Percentiles rank a stretch among this genome's conserved stretches.
These are phyloP conservation scores for Brachypodium distachyon DNA, from an alignment of 202 grass and related monocot genomes.

Conservation along the genomic window DNA sequence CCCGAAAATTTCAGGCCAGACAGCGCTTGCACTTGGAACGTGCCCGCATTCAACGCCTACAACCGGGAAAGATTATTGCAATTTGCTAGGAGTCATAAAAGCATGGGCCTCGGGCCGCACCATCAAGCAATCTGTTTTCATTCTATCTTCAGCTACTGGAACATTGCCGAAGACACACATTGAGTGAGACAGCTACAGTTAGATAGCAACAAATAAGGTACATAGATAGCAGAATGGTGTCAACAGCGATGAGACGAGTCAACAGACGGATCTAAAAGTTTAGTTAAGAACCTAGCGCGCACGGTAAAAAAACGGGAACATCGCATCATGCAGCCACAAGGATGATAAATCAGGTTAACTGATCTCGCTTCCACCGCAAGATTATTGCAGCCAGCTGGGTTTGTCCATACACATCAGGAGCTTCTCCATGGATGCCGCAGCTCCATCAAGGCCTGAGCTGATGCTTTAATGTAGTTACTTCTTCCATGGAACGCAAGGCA, in stretches of 20 bases:
- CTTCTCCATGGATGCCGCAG: neutral
- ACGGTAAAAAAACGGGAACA: slow-evolving; percentile 42
- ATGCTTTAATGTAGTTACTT: slow-evolving; percentile 19
- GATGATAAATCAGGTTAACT: slow-evolving; percentile 45
- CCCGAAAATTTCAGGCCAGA: no score
- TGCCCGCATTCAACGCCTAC: no score
- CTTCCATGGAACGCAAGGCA: slow-evolving; percentile 44
- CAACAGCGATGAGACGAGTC: neutral
- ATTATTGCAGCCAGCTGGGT: slow-evolving; percentile 33
- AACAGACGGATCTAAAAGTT: slow-evolving; percentile 1
- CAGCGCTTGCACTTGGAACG: no score
- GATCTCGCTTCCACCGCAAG: slow-evolving; percentile 46
- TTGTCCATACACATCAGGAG: neutral
- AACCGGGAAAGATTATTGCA: no score
- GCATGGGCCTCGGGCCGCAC: no score
- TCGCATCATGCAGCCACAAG: slow-evolving; percentile 48
- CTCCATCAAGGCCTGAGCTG: neutral
- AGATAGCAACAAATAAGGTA: slow-evolving; percentile 5
- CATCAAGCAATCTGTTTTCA: no score
- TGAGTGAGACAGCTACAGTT: no score
- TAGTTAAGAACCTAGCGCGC: slow-evolving; percentile 26
- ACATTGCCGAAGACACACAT: no score
- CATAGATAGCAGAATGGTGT: slow-evolving; percentile 2
- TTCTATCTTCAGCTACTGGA: no score
- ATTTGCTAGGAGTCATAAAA: no score